Conservation (phyloP, 2,329 filamentous ascomycete species). For the Cladosporium sp. region DNA sequence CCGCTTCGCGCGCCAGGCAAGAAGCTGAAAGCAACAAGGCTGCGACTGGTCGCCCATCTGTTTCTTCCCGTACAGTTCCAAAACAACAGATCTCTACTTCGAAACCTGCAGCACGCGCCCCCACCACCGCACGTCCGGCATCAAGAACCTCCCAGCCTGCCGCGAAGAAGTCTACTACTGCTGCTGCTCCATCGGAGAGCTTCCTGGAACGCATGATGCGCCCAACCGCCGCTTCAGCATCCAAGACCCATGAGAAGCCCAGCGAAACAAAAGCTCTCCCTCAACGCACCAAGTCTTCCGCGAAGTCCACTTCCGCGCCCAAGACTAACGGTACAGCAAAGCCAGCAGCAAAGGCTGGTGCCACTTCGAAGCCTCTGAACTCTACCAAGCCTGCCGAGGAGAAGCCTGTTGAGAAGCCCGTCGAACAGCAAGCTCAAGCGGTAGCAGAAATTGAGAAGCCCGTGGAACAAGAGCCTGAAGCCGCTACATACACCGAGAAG, state of each 20-base stretch:
- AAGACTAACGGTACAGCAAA: constrained; percentile 24
- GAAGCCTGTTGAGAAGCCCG: neutral
- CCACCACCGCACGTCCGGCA: constrained; percentile 44
- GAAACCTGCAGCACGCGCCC: constrained; percentile 39
- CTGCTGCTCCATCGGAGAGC: constrained; percentile 64
- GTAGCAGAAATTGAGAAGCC: neutral
- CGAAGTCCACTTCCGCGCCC: constrained; percentile 19
- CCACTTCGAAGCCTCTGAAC: neutral
- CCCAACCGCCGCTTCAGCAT: constrained; percentile 69
- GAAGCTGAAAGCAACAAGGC: constrained; percentile 32
- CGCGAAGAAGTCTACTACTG: constrained; percentile 47
- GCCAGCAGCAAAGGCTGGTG: constrained; percentile 11
- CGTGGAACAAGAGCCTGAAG: neutral
- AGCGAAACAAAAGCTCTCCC: constrained; percentile 41
- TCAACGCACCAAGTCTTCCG: constrained; percentile 15
- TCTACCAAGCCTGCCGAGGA: constrained; percentile 4
- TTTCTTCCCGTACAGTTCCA: constrained; percentile 18
- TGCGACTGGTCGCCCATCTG: constrained; percentile 26
- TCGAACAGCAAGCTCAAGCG: neutral
- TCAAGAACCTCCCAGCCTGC: constrained; percentile 48
- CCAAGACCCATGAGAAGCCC: constrained; percentile 66
- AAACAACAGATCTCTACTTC: constrained; percentile 32
- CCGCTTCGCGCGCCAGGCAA: constrained; percentile 67
- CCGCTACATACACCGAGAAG: neutral
- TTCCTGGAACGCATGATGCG: constrained; percentile 83